Evolutionary conservation across 1,284 basidiomycete genomes (phyloP).

Genomic region (Papiliotrema flavescens): DNA sequence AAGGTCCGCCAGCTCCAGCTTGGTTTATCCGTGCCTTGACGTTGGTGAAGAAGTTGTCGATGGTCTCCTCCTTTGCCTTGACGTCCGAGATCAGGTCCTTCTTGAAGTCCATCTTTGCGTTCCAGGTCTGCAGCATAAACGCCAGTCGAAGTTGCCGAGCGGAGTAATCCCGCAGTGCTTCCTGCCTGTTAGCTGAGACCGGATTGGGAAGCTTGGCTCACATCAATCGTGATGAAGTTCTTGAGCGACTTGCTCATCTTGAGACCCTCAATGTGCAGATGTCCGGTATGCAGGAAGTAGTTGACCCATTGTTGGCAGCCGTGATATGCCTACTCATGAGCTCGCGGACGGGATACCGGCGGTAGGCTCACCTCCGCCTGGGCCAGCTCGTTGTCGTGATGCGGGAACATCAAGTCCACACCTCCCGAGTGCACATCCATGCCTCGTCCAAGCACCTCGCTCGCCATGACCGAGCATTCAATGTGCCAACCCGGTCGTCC

Average conservation of each 20-base stretch:
- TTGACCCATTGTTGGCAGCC: constrained; percentile 94
- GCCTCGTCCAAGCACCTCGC: constrained; percentile 80
- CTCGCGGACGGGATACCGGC: constrained; percentile 1
- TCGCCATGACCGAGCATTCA: constrained; percentile 99
- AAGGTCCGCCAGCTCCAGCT: constrained; percentile 36
- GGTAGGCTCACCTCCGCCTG: constrained; percentile 74
- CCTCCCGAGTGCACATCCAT: constrained; percentile 99
- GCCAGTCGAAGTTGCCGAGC: constrained; percentile 90
- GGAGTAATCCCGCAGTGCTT: constrained; percentile 81
- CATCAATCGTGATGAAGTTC: constrained; percentile 98
- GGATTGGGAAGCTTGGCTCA: constrained; percentile 50
- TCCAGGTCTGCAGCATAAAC: constrained; percentile 91
- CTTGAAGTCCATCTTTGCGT: constrained; percentile 89
- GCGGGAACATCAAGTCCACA: constrained; percentile 94
- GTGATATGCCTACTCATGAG: constrained; percentile 70
- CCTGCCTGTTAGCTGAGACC: constrained; percentile 53
- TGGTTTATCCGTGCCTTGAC: constrained; percentile 69
- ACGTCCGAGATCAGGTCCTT: constrained; percentile 83
- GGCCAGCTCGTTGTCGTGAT: constrained; percentile 99
- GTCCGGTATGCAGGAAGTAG: constrained; percentile 98
- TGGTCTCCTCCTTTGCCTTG: constrained; percentile 73
- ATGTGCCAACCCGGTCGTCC: constrained; percentile 99
- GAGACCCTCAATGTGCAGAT: constrained; percentile 95
- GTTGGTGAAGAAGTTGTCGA: constrained; percentile 94
- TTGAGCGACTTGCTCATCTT: constrained; percentile 99